Evolutionary conservation across 148 eudicot genomes (phyloP).

Genomic region (Chenopodium berlandieri): DNA sequence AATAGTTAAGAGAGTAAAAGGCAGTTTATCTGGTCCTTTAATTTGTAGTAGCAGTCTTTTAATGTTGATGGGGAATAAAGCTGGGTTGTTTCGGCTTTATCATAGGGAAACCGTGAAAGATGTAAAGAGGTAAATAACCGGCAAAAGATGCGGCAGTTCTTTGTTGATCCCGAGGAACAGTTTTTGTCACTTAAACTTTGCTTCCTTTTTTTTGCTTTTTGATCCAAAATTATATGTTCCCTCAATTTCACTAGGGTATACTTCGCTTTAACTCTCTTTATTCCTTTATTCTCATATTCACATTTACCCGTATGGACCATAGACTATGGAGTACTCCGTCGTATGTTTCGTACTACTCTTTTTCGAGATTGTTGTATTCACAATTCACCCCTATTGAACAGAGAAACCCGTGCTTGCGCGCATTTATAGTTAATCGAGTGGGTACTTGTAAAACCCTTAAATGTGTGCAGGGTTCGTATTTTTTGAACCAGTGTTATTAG

Average conservation of each 20-base stretch:
- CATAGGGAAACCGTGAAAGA: slow-evolving; percentile 7
- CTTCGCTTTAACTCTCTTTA: background rate
- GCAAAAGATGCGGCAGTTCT: slow-evolving; percentile 13
- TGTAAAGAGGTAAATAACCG: background rate
- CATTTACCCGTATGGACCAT: background rate
- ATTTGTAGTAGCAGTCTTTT: background rate
- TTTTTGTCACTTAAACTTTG: background rate
- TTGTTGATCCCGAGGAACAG: slow-evolving; percentile 30
- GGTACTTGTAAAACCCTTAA: too few species aligned
- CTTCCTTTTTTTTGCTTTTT: slow-evolving; percentile 3
- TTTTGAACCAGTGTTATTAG: too few species aligned
- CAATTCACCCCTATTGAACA: too few species aligned
- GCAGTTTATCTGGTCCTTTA: background rate
- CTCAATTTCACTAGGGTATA: background rate
- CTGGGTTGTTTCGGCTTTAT: slow-evolving; percentile 10
- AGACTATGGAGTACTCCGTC: too few species aligned
- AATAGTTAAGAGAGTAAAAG: background rate
- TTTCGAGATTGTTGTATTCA: too few species aligned
- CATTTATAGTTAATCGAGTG: too few species aligned
- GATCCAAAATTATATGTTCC: slow-evolving; percentile 14
- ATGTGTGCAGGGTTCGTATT: too few species aligned
- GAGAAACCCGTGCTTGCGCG: too few species aligned
- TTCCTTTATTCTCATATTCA: background rate
- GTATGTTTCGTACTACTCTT: too few species aligned
- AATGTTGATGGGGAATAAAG: slow-evolving; percentile 13